These are phyloP conservation scores for Pleurotus tuoliensis DNA, from an alignment of 768 basidiomycete genomes.

Conservation along the genomic window DNA sequence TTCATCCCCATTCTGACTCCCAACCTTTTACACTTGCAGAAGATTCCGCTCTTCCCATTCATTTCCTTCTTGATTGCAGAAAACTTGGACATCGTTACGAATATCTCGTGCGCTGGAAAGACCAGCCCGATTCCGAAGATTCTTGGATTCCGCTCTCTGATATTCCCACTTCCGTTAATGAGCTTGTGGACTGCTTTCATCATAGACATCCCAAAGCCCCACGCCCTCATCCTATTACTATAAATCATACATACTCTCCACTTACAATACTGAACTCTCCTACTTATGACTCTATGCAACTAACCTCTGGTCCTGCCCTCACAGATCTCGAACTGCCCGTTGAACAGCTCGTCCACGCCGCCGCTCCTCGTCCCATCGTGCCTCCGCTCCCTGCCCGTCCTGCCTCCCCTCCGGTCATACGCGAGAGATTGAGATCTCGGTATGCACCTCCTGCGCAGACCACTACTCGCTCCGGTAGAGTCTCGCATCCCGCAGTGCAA, in stretches of 20 bases:
- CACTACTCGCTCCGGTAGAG: not conserved
- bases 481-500: constrained; percentile 7
- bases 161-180: constrained; percentile 23
- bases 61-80: constrained; percentile 24
- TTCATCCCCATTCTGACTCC: constrained; percentile 12
- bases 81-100: constrained; percentile 31
- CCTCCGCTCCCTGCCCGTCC: no score
- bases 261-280: no score
- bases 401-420: no score
- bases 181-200: constrained; percentile 30
- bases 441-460: no score
- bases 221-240: not conserved
- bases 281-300: no score
- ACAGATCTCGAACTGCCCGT: no score
- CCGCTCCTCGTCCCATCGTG: no score
- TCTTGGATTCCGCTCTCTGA: constrained; percentile 33
- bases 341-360: no score
- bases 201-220: constrained; percentile 18
- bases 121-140: constrained; percentile 22
- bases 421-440: no score
- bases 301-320: no score
- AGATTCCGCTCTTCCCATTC: not conserved
- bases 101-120: constrained; percentile 28
- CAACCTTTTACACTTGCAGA: not conserved
- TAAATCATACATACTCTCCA: not conserved